Evolutionary conservation across 306 rosid genomes (phyloP).

Genomic region (Rosa persica): DNA sequence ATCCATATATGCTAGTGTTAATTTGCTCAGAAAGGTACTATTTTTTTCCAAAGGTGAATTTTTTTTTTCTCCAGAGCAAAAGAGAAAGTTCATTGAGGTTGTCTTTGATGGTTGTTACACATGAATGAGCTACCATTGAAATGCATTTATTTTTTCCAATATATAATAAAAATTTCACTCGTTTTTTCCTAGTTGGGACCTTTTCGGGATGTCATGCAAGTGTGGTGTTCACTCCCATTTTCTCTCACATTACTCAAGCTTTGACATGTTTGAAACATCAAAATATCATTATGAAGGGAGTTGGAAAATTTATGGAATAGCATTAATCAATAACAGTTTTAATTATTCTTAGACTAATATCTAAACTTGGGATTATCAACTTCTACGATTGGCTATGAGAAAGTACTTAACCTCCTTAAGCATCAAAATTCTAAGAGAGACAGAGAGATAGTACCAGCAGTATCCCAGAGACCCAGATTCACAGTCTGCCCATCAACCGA

Average conservation of each 20-base stretch:
- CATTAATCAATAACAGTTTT: not conserved
- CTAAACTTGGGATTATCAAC: not conserved
- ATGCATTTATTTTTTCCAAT: not conserved
- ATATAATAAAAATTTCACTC: not conserved
- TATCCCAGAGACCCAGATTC: constrained; percentile 62
- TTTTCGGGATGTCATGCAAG: constrained; percentile 2
- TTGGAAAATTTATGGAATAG: not conserved
- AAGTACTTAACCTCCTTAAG: not conserved
- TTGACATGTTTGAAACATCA: constrained; percentile 4
- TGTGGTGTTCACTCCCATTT: not conserved
- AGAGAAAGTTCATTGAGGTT: not conserved
- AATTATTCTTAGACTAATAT: not conserved
- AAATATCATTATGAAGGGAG: not conserved
- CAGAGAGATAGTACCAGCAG: constrained; percentile 47
- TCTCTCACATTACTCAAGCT: not conserved
- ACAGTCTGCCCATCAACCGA: constrained; percentile 47
- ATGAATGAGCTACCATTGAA: constrained; percentile 7
- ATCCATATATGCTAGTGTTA: not conserved
- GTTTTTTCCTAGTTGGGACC: not conserved
- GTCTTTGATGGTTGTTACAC: not conserved
- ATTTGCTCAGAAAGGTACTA: constrained; percentile 10
- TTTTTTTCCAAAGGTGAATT: not conserved
- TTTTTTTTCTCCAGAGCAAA: not conserved
- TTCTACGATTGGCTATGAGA: not conserved
- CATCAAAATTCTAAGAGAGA: constrained; percentile 5